Evolutionary conservation across 78 protist genomes (phyloP).

Genomic region (Acrasis kona): DNA sequence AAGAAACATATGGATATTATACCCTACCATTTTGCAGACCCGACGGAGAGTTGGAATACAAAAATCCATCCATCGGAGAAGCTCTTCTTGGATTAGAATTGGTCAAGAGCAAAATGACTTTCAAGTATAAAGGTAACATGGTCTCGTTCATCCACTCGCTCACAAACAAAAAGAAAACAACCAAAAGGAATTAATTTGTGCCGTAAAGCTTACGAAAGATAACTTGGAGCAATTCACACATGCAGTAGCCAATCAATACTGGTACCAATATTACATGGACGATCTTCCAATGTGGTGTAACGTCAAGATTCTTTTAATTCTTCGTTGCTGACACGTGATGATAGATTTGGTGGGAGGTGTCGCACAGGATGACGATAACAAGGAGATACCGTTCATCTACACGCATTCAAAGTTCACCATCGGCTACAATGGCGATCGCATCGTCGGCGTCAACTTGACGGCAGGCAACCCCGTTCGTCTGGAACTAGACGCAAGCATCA

Average conservation of each 20-base stretch:
- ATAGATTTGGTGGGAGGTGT: constrained; percentile 55
- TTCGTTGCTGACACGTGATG: too few relatives aligned
- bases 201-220: constrained; percentile 2
- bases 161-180: background rate
- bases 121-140: constrained; percentile 6
- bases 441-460: constrained; percentile 62
- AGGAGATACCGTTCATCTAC: constrained; percentile 26
- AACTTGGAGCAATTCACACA: constrained; percentile 11
- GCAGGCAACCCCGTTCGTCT: constrained; percentile 15
- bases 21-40: constrained; percentile 26
- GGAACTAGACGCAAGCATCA: background rate
- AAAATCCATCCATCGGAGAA: constrained; percentile 58
- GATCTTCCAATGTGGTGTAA: constrained; percentile 92
- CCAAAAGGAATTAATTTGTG: background rate
- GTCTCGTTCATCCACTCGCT: background rate
- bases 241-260: constrained; percentile 43
- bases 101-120: constrained; percentile 15
- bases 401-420: constrained; percentile 59
- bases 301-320: too few relatives aligned
- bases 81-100: constrained; percentile 70
- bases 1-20: constrained; percentile 72
- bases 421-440: constrained; percentile 47
- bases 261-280: constrained; percentile 49
- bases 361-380: background rate
- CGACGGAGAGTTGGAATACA: background rate